phyloP scores from a whole-genome alignment of 176 grass and related monocot species.

The Aegilops longissima region DNA sequence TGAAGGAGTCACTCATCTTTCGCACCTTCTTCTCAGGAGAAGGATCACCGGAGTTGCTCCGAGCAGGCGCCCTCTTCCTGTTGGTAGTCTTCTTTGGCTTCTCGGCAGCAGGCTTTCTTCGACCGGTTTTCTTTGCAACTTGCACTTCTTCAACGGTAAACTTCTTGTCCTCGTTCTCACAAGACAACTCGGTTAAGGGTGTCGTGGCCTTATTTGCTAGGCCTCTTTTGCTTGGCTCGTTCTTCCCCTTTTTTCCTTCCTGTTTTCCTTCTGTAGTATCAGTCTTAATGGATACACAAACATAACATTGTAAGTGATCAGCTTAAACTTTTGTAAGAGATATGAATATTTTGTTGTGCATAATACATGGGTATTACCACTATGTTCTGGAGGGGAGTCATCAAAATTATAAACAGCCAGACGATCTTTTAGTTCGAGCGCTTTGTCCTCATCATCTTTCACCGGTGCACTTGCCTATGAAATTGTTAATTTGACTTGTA shows the following conservation, averaged over 20 bases:
- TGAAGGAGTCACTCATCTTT: conserved; percentile 61
- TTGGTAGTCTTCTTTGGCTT: background rate
- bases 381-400: conserved; percentile 33
- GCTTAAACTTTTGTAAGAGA: background rate
- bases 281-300: conserved; percentile 41
- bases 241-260: background rate
- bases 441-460: conserved; percentile 41
- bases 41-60: conserved; percentile 23
- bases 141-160: too few species aligned
- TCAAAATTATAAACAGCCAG: conserved; percentile 40
- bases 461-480: conserved; percentile 31
- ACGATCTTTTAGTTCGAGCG: conserved; percentile 39
- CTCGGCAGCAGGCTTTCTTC: conserved; percentile 39
- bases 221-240: conserved; percentile 41
- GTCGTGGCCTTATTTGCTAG: conserved; percentile 14
- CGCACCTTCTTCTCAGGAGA: conserved; percentile 57
- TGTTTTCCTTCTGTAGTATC: background rate
- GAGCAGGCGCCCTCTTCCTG: conserved; percentile 29
- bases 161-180: too few species aligned
- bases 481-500: background rate
- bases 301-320: conserved; percentile 2
- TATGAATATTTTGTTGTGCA: background rate
- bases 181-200: too few species aligned
- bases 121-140: conserved; percentile 38
- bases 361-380: conserved; percentile 20